Conservation (phyloP, 306 rosid species). For the Medicago arabica region DNA sequence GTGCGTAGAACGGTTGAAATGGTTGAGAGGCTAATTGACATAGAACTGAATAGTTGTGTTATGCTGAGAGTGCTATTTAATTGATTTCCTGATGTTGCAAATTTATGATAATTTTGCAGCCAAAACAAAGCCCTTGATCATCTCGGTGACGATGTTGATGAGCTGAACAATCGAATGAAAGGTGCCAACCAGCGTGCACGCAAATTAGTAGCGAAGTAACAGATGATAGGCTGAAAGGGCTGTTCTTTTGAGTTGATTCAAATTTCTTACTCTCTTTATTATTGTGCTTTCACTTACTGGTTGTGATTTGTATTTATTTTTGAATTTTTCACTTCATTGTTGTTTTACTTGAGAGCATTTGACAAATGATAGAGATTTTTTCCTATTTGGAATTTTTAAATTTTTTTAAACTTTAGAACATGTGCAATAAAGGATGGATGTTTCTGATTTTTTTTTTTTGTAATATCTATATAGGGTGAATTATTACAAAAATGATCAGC, state of each 20-base stretch:
- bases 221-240: conserved; percentile 3
- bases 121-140: conserved; percentile 91
- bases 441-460: not conserved
- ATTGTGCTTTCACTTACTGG: conserved; percentile 16
- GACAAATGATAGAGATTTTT: not conserved
- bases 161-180: conserved; percentile 78
- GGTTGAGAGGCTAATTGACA: no score
- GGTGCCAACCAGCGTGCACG: conserved; percentile 87
- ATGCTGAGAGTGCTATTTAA: no score
- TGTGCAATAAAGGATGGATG: not conserved
- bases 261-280: not conserved
- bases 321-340: not conserved
- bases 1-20: no score
- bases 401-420: not conserved
- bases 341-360: not conserved
- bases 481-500: not conserved
- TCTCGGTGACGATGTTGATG: conserved; percentile 78
- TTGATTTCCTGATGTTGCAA: not conserved
- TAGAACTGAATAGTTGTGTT: no score
- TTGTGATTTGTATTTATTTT: conserved; percentile 11
- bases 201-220: conserved; percentile 56
- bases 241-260: conserved; percentile 1
- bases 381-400: not conserved
- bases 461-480: not conserved
- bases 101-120: conserved; percentile 59